Percentiles rank a stretch among this genome's conserved stretches.
Evolutionary conservation across 805 yeast genomes (phyloP).

Genomic region (Jamesozyma rosinii): DNA sequence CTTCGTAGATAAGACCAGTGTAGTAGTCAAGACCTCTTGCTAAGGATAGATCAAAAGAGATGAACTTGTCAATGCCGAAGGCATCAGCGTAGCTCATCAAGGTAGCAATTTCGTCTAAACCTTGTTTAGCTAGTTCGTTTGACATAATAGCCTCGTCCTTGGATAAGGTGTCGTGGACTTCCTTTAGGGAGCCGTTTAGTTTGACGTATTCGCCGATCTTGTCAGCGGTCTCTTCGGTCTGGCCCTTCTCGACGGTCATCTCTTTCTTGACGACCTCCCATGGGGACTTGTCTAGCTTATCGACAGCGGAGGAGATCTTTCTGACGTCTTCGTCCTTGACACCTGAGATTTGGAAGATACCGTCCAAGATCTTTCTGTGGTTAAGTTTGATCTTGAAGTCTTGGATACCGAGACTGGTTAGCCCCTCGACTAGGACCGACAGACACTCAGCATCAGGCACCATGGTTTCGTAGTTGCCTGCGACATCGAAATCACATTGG

Average conservation of each 20-base stretch:
- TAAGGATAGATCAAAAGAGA: conserved; percentile 84
- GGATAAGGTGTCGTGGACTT: conserved; percentile 47
- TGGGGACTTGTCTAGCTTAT: conserved; percentile 88
- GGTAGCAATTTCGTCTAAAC: conserved; percentile 69
- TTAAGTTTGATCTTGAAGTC: conserved; percentile 89
- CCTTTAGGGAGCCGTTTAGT: conserved; percentile 65
- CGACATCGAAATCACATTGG: conserved; percentile 97
- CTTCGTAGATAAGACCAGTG: conserved; percentile 94
- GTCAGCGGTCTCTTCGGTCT: conserved; percentile 86
- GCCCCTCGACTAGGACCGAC: conserved; percentile 74
- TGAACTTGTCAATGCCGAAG: conserved; percentile 54
- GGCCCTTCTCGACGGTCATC: conserved; percentile 85
- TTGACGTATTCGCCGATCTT: conserved; percentile 86
- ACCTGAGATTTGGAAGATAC: conserved; percentile 91
- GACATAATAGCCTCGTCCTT: conserved; percentile 47
- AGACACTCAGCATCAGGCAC: conserved; percentile 92
- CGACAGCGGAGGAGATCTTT: conserved; percentile 89
- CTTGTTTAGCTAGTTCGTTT: conserved; percentile 68
- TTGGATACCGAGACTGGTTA: conserved; percentile 69
- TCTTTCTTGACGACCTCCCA: conserved; percentile 92
- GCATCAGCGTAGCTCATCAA: conserved; percentile 76
- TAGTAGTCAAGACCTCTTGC: conserved; percentile 98
- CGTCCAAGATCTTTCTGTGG: conserved; percentile 93
- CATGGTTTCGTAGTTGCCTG: conserved; percentile 88
- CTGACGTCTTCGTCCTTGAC: conserved; percentile 90